phyloP scores from a whole-genome alignment of 345 rosid species.

The Tarenaya hassleriana region DNA sequence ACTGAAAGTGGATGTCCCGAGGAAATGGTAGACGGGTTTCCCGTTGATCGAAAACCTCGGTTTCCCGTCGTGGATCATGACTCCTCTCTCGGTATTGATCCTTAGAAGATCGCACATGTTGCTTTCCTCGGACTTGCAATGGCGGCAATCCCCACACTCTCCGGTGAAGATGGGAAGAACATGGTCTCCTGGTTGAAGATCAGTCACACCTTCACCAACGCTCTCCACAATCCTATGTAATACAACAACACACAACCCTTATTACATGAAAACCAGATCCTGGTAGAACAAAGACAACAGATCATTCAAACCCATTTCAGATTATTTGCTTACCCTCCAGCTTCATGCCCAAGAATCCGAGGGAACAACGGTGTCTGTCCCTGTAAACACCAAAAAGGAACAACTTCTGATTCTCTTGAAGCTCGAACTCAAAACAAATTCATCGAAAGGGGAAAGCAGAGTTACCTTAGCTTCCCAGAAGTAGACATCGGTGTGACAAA shows the following conservation, averaged over 20 bases:
- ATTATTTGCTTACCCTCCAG: slow-evolving; percentile 37
- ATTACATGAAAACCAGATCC: neutral
- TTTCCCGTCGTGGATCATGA: slow-evolving; percentile 59
- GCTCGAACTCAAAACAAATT: too few relatives aligned
- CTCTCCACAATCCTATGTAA: slow-evolving; percentile 49
- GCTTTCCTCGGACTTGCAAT: slow-evolving; percentile 39
- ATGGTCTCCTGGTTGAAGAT: slow-evolving; percentile 37
- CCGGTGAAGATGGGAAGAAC: slow-evolving; percentile 40
- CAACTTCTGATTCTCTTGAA: too few relatives aligned
- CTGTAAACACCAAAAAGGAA: slow-evolving; percentile 18
- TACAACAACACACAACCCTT: neutral
- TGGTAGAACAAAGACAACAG: too few relatives aligned
- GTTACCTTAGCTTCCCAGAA: slow-evolving; percentile 32
- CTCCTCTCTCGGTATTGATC: slow-evolving; percentile 67
- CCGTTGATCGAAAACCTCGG: slow-evolving; percentile 65
- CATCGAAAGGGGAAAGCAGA: neutral
- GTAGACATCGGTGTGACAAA: slow-evolving; percentile 45
- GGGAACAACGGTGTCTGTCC: slow-evolving; percentile 36
- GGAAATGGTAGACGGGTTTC: slow-evolving; percentile 61
- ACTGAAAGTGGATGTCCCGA: slow-evolving; percentile 76
- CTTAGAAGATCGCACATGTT: slow-evolving; percentile 64
- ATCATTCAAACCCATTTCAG: neutral
- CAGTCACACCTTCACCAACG: slow-evolving; percentile 42
- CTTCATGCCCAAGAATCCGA: slow-evolving; percentile 55
- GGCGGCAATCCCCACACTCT: slow-evolving; percentile 37